Conservation (phyloP, 23 red algal genomes). For the Gracilariopsis chorda region DNA sequence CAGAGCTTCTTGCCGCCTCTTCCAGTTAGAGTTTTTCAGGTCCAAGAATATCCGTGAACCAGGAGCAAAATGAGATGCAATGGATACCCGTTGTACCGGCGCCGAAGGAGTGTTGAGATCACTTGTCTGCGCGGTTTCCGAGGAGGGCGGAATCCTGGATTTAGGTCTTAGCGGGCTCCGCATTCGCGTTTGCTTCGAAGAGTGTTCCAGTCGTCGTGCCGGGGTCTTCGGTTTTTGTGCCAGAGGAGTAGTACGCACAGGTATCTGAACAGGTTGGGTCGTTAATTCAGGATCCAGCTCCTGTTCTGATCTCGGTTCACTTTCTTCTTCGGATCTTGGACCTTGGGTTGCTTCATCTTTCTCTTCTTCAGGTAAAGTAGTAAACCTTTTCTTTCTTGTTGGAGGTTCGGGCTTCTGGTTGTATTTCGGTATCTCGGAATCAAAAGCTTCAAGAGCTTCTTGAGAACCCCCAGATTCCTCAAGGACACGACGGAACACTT, state of each 20-base stretch:
- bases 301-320: not conserved
- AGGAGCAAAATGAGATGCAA: conserved; percentile 46
- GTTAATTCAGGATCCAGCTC: not conserved
- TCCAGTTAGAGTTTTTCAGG: conserved; percentile 79
- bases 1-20: conserved; percentile 74
- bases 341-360: not conserved
- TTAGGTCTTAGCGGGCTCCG: not conserved
- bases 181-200: not conserved
- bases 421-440: conserved; percentile 52
- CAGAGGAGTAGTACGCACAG: not conserved
- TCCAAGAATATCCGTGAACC: conserved; percentile 55
- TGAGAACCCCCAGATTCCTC: not conserved
- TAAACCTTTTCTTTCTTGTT: conserved; percentile 22
- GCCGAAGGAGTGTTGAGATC: not conserved
- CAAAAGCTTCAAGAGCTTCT: conserved; percentile 44
- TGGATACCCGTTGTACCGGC: conserved; percentile 25
- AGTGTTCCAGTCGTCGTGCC: not conserved
- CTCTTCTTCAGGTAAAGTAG: not conserved
- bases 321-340: not conserved
- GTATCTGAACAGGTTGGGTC: not conserved
- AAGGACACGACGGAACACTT: conserved; percentile 20
- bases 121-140: not conserved
- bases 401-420: conserved; percentile 46
- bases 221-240: not conserved
- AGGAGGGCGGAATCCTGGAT: not conserved